phyloP scores from a whole-genome alignment of 805 yeast genomes.

The Debaryomyces maramus region DNA sequence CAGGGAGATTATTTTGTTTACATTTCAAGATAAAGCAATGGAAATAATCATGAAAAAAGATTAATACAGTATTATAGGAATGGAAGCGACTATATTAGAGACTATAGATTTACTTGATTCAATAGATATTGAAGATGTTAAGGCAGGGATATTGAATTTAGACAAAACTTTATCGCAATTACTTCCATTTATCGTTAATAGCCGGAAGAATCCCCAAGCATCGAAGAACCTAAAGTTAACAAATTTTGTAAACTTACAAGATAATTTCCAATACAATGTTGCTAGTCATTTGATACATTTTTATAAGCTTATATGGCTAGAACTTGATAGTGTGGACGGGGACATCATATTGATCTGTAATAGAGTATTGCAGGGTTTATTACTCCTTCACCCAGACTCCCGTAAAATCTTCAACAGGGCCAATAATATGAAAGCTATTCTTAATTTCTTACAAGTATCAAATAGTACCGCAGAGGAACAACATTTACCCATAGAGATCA shows the following conservation, averaged over 20 bases:
- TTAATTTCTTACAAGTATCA: constrained; percentile 22
- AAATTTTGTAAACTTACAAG: constrained; percentile 48
- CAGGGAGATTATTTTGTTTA: constrained; percentile 2
- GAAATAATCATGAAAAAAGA: no score
- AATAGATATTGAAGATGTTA: constrained; percentile 3
- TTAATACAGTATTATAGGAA: neutral
- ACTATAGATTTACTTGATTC: constrained; percentile 19
- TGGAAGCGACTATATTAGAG: constrained; percentile 10
- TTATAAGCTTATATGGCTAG: constrained; percentile 10
- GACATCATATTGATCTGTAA: constrained; percentile 21
- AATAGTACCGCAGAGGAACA: constrained; percentile 2
- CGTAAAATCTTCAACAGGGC: constrained; percentile 48
- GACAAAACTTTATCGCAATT: constrained; percentile 18
- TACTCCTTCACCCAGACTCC: constrained; percentile 58
- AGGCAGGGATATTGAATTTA: constrained; percentile 16
- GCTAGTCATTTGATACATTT: constrained; percentile 30
- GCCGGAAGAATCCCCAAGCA: constrained; percentile 4
- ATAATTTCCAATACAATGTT: constrained; percentile 53
- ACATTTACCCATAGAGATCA: constrained; percentile 12
- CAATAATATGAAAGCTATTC: constrained; percentile 37
- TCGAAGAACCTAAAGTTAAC: constrained; percentile 1
- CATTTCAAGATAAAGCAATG: constrained; percentile 1
- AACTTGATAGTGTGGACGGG: constrained; percentile 7
- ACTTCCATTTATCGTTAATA: constrained; percentile 15
- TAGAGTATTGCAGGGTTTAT: constrained; percentile 55